Evolutionary conservation across 768 basidiomycete species (phyloP), one percentile per base, ranked within the genome.

Genomic region (Mycena belliarum): DNA sequence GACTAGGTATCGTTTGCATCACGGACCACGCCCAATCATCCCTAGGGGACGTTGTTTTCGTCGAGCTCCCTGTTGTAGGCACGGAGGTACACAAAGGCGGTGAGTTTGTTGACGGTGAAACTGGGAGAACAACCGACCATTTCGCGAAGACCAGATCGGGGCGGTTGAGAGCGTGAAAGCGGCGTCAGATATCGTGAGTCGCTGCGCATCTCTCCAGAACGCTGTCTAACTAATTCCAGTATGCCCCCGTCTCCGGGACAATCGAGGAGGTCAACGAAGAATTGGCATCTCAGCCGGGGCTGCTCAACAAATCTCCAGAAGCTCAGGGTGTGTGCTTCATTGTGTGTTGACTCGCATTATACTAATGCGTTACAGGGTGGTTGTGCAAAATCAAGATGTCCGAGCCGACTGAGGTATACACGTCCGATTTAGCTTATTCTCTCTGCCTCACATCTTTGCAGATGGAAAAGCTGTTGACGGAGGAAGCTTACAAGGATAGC

Each of bases 101-200:
- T 95, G 64, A 66, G 93, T 65, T 41, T 41, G 55, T 61, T 33
- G 25, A 21, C 52, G 46, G 45, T 48, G 25, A 26, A 49, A 41
- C 29, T 40, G 20, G 14, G 21, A 46, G 20, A 21, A 1, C 11
- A 1, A 21, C 25, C 50, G 10, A 9, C n/a, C 29, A 23, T 44
- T 35, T 49, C 35, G 23, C 46, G 10, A 59, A 95, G 95, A 90
- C 44, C 75, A 86, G 62, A 89, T 96, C 70, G 95, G 95, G 48
- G 91, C 91, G 8, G 93, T 98, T 11, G 95, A 97, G 73, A 96
- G 94, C 60, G 95, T 97, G 55, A 98, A 98, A 71, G 95, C 95
- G 26, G 93, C 94, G 37, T 95, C 95, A 2, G 95, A 98, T 69
- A 95, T 98, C 68, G 92, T 91, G 58, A 71, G 80, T 75, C 24